Conservation (phyloP, 306 rosid species). For the Quercus parvula region DNA sequence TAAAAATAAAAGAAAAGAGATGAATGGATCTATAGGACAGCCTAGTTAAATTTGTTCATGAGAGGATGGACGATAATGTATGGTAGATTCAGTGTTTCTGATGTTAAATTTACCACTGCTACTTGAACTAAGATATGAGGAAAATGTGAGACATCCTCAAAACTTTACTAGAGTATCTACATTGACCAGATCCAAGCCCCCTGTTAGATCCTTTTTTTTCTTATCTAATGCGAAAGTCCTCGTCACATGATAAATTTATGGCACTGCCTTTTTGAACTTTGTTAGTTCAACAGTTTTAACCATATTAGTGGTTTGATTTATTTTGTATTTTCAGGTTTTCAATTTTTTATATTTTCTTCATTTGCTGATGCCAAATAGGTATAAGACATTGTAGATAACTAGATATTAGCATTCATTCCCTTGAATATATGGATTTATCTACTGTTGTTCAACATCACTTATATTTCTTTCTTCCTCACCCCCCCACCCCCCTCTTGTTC, state of each 20-base stretch:
- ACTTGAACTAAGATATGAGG: neutral
- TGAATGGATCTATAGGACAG: neutral
- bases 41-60: slow-evolving; percentile 8
- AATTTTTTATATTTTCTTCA: neutral
- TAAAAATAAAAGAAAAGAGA: too few relatives aligned
- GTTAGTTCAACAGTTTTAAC: neutral
- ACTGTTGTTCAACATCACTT: slow-evolving; percentile 19
- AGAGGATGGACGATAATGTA: slow-evolving; percentile 8
- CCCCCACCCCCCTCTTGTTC: rapidly evolving
- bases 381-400: neutral
- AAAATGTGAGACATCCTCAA: neutral
- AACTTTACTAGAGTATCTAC: neutral
- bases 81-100: neutral
- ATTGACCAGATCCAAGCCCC: neutral
- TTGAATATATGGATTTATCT: slow-evolving; percentile 1
- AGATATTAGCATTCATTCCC: neutral
- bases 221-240: neutral
- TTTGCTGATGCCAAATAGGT: neutral
- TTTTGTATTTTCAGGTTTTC: too few relatives aligned
- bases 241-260: neutral
- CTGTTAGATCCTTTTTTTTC: neutral
- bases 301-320: neutral
- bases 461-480: neutral
- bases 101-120: neutral
- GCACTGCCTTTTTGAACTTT: neutral